phyloP scores from a whole-genome alignment of 257 asterid species.

The Penstemon barbatus region DNA sequence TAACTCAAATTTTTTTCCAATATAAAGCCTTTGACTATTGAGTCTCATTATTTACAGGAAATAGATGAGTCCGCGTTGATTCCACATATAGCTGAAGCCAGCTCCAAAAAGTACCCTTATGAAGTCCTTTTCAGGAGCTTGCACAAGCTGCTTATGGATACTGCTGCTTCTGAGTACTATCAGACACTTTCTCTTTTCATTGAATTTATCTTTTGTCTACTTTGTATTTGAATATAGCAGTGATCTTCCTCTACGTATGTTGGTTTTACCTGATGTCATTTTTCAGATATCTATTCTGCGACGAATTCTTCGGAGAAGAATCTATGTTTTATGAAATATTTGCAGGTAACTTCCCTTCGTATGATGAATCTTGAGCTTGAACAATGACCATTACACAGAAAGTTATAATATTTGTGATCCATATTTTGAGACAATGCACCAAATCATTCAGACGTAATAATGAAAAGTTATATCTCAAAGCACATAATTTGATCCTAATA shows the following conservation, averaged over 20 bases:
- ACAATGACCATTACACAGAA: not conserved
- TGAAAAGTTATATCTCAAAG: constrained; percentile 4
- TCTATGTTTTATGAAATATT: constrained; percentile 85
- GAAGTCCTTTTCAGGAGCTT: constrained; percentile 99
- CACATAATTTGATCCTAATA: constrained; percentile 16
- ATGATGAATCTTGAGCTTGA: constrained; percentile 11
- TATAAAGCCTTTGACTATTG: constrained; percentile 9
- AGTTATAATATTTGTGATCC: not conserved
- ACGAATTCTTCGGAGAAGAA: constrained; percentile 93
- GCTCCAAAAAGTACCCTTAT: constrained; percentile 92
- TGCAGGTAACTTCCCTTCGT: constrained; percentile 60
- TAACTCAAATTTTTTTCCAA: not conserved
- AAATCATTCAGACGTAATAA: not conserved
- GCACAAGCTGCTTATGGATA: constrained; percentile 98
- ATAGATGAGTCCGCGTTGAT: constrained; percentile 97
- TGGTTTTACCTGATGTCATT: constrained; percentile 25
- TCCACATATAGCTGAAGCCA: constrained; percentile 99
- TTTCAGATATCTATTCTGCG: constrained; percentile 95
- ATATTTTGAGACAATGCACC: not conserved
- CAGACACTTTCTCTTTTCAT: constrained; percentile 22
- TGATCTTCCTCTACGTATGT: constrained; percentile 22
- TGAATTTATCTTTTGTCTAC: constrained; percentile 15
- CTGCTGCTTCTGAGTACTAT: constrained; percentile 95
- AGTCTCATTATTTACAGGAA: constrained; percentile 56
- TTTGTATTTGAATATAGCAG: not conserved